Evolutionary conservation across 768 basidiomycete species (phyloP), one percentile per base, ranked within the genome.

Genomic region (Lentinus tigrinus): DNA sequence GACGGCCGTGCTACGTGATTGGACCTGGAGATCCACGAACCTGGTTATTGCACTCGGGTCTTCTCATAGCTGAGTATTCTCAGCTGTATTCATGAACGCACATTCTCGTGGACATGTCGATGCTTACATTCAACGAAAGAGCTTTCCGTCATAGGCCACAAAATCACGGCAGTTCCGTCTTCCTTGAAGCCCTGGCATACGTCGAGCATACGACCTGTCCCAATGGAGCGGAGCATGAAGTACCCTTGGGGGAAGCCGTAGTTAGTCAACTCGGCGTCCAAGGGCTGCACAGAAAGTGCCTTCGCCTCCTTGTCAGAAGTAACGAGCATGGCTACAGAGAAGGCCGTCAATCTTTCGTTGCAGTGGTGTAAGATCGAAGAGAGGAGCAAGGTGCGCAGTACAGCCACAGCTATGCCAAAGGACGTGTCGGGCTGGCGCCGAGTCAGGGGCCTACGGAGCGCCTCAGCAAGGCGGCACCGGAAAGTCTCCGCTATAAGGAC

Each of bases 91-190:
- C 43, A 44, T 40, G 26, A 48, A 61, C 42, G 31, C 44, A 3
- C 1, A 27, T 23, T 38, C 13, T 21, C 37, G 8, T 3, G 17
- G 24, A 23, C 39, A 21, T 19, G 1, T 6, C 8, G 6, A 8
- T 28, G 19, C 69, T 70, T 48, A 90, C 91, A 79, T 78, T 93
- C 91, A 1, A 93, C 91, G 4, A 91, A 75, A 3, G 88, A 89
- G 11, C 73, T 82, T 62, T 93, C 92, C 58, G 84, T 91, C 71
- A 85, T 85, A 3, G 83, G 81, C 81, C 81, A 93, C 5, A 93
- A 74, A 48, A 84, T 75, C 52, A 91, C 66, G 51, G 83, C 80
- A 0, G 84, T 77, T 4, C 84, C 83, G 70, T 91, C 88, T 56
- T 83, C 82, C 7, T 78, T 74, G 10, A 72, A 71, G 59, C 84